phyloP scores from a whole-genome alignment of 1,284 basidiomycete genomes.

The Heterobasidion irregulare region DNA sequence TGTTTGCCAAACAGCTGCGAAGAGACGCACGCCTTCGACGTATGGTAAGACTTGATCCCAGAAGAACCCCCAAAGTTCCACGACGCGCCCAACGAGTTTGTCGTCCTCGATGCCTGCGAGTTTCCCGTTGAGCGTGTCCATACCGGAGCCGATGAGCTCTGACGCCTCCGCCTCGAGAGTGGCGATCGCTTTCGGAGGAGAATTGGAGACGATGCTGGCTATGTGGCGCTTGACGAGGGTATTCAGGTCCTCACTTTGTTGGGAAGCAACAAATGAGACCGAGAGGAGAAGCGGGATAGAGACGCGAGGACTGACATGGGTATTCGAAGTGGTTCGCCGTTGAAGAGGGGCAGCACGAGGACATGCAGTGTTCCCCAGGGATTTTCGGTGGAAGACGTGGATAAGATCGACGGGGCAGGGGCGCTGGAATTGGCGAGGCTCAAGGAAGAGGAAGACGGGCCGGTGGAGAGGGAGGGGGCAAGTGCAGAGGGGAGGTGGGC shows the following conservation, averaged over 20 bases:
- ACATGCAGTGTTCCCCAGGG: slow-evolving; percentile 83
- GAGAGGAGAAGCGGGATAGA: not conserved
- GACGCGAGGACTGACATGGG: slow-evolving; percentile 54
- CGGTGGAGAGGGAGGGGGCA: slow-evolving; percentile 25
- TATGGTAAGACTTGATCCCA: slow-evolving; percentile 91
- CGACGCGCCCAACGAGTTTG: slow-evolving; percentile 66
- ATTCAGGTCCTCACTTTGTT: slow-evolving; percentile 79
- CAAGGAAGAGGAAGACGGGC: slow-evolving; percentile 26
- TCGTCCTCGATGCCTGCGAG: slow-evolving; percentile 68
- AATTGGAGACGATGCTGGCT: slow-evolving; percentile 52
- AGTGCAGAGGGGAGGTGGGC: slow-evolving; percentile 35
- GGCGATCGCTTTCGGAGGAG: slow-evolving; percentile 54
- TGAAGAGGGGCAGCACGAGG: slow-evolving; percentile 85
- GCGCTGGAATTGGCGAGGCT: slow-evolving; percentile 18
- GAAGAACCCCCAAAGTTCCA: slow-evolving; percentile 92
- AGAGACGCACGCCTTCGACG: slow-evolving; percentile 65
- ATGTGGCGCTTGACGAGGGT: slow-evolving; percentile 73
- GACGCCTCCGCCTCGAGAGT: slow-evolving; percentile 74
- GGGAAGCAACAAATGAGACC: not conserved
- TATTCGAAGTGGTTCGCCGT: slow-evolving; percentile 81
- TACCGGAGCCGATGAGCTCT: slow-evolving; percentile 81
- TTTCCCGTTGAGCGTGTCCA: slow-evolving; percentile 87
- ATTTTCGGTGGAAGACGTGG: slow-evolving; percentile 37
- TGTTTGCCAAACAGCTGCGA: not conserved
- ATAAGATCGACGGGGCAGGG: slow-evolving; percentile 23